Percentiles rank a stretch among this genome's conserved stretches.
Evolutionary conservation across 2,329 filamentous ascomycete species (phyloP).

Genomic region (Fusarium cyanostomum): DNA sequence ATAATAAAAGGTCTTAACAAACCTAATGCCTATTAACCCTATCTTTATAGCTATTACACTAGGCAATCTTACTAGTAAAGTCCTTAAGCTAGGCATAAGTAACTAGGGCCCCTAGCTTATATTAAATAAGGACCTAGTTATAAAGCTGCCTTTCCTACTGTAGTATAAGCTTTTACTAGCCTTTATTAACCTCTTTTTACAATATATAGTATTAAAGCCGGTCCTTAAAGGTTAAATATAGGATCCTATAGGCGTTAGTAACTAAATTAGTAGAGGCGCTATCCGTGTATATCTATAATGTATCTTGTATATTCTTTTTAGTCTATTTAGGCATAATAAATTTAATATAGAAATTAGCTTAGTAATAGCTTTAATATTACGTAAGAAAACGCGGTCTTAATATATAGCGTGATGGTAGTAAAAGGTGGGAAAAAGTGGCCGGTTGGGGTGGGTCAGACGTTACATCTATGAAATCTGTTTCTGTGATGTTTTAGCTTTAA

Average conservation of each 20-base stretch:
- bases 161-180: not conserved
- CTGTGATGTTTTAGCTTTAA: no score
- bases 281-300: not conserved
- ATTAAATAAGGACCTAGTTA: not conserved
- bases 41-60: not conserved
- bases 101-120: not conserved
- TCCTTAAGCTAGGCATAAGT: not conserved
- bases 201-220: no score
- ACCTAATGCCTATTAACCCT: not conserved
- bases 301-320: no score
- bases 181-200: not conserved
- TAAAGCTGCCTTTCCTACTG: not conserved
- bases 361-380: no score
- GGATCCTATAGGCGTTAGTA: no score
- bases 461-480: no score
- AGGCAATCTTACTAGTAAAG: not conserved
- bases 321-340: not conserved
- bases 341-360: not conserved
- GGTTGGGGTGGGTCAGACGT: no score
- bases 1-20: no score
- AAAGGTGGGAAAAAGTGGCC: not conserved
- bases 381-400: not conserved
- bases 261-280: no score
- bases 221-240: no score
- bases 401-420: not conserved